These are phyloP conservation scores for Sugiyamaella marilandica DNA, from an alignment of 805 yeast species.

Conservation along the genomic window DNA sequence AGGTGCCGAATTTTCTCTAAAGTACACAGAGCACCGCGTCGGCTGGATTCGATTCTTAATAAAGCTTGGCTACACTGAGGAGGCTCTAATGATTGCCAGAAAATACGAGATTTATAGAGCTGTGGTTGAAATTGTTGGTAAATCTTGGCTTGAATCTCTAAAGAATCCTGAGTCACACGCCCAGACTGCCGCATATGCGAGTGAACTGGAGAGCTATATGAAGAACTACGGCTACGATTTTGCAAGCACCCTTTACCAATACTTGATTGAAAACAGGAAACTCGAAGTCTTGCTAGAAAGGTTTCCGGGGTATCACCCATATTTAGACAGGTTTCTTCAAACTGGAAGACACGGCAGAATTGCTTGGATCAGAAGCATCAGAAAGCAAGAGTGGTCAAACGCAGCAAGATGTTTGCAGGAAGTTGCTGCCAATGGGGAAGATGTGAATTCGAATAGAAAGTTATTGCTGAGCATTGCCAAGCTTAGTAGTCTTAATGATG, in stretches of 20 bases:
- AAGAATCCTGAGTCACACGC: background rate
- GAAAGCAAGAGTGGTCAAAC: constrained; percentile 43
- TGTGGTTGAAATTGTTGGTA: constrained; percentile 51
- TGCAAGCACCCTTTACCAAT: constrained; percentile 58
- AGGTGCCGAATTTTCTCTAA: constrained; percentile 11
- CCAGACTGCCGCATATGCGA: background rate
- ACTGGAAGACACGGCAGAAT: constrained; percentile 37
- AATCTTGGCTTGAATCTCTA: constrained; percentile 32
- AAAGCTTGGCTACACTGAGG: constrained; percentile 43
- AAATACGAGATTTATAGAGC: constrained; percentile 61
- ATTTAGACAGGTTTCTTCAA: constrained; percentile 49
- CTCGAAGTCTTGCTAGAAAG: constrained; percentile 50
- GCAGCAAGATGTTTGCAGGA: constrained; percentile 48
- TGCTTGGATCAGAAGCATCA: constrained; percentile 68
- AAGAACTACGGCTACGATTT: constrained; percentile 58
- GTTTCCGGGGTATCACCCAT: constrained; percentile 49
- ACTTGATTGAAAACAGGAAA: constrained; percentile 51
- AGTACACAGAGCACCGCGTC: constrained; percentile 31
- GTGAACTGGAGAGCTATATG: constrained; percentile 6
- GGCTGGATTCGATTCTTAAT: constrained; percentile 60
- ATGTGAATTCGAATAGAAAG: constrained; percentile 44
- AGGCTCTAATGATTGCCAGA: constrained; percentile 61
- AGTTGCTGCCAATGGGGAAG: constrained; percentile 39
- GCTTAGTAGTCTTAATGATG: constrained; percentile 44
- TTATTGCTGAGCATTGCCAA: constrained; percentile 69